These are phyloP conservation scores for Gnaphalium uliginosum DNA, from an alignment of 129 eudicot species.

Conservation along the genomic window DNA sequence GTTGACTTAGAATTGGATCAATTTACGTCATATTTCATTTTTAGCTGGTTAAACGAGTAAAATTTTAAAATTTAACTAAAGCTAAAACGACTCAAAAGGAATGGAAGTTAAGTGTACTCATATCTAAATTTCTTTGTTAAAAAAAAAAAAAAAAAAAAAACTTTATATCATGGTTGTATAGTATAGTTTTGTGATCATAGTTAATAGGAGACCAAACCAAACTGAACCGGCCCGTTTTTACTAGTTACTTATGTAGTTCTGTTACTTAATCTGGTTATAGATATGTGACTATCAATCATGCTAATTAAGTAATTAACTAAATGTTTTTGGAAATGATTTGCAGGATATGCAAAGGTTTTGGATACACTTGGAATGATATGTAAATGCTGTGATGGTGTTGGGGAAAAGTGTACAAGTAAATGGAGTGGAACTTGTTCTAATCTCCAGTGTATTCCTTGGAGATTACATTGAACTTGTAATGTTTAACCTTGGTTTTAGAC, in stretches of 20 bases:
- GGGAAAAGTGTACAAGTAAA: constrained; percentile 34
- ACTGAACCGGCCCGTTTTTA: not conserved
- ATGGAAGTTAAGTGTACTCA: no score
- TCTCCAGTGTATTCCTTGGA: constrained; percentile 50
- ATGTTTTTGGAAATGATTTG: not conserved
- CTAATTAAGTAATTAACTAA: not conserved
- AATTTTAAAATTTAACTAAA: no score
- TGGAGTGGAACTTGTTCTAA: constrained; percentile 62
- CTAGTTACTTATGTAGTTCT: not conserved
- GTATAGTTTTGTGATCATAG: not conserved
- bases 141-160: no score
- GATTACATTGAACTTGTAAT: constrained; percentile 16
- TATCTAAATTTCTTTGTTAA: no score
- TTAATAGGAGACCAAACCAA: not conserved
- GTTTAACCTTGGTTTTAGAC: not conserved
- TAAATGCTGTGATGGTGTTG: constrained; percentile 48
- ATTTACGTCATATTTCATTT: not conserved
- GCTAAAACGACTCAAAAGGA: no score
- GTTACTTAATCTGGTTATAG: not conserved
- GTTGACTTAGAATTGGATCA: not conserved
- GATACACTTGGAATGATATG: constrained; percentile 48
- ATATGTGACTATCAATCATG: not conserved
- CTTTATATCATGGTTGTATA: no score
- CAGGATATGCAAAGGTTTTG: constrained; percentile 29
- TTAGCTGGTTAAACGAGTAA: no score